Percentiles rank a stretch among this genome's conserved stretches.
phyloP scores from a whole-genome alignment of 345 rosid genomes.

The Tarenaya hassleriana region DNA sequence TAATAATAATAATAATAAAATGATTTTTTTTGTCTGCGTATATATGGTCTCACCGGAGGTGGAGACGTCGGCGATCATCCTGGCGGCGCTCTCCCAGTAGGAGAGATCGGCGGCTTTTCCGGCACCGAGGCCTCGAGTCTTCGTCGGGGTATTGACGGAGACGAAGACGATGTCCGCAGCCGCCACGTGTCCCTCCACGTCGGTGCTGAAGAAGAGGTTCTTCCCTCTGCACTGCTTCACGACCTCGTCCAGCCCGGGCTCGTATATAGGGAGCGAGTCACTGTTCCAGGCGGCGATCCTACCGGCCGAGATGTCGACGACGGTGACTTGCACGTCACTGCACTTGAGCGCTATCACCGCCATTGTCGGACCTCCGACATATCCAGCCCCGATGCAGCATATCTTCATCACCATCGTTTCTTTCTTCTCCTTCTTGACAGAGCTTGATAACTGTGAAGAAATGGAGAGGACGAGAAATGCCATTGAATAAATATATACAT shows the following conservation, averaged over 20 bases:
- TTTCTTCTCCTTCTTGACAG: too few relatives aligned
- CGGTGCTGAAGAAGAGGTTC: constrained; percentile 58
- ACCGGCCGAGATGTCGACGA: constrained; percentile 46
- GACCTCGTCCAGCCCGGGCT: constrained; percentile 51
- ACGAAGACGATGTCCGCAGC: constrained; percentile 67
- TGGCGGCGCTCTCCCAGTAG: constrained; percentile 74
- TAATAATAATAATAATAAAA: too few relatives aligned
- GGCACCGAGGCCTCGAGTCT: constrained; percentile 61
- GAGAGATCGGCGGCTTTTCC: constrained; percentile 73
- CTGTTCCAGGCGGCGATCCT: constrained; percentile 55
- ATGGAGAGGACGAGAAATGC: too few relatives aligned
- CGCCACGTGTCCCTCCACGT: constrained; percentile 48
- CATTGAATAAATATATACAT: too few relatives aligned
- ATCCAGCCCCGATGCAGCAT: constrained; percentile 57
- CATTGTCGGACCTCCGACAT: constrained; percentile 58
- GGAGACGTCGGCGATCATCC: constrained; percentile 66
- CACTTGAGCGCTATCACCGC: constrained; percentile 54
- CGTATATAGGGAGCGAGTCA: constrained; percentile 48
- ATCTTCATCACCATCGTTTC: constrained; percentile 49
- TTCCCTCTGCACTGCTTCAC: constrained; percentile 50
- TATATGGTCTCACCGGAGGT: constrained; percentile 25
- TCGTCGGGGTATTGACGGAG: constrained; percentile 67
- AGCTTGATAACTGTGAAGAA: too few relatives aligned
- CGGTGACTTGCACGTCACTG: constrained; percentile 43
- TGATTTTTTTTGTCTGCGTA: too few relatives aligned